Conservation (phyloP, 768 basidiomycete genomes). For the Sistotremastrum suecicum region DNA sequence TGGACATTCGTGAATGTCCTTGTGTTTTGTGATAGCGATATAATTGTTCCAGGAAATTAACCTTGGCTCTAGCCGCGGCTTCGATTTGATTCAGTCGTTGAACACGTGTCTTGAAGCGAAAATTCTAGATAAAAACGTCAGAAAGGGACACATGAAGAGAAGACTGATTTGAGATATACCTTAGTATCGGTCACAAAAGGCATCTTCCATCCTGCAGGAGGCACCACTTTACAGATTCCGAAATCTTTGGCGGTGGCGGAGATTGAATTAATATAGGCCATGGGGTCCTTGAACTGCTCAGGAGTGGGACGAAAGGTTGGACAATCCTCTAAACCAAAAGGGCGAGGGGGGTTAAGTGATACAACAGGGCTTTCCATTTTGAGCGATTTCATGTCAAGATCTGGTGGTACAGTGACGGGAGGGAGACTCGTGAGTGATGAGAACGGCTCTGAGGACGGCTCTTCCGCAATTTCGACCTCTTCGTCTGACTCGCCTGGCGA, state of each 20-base stretch:
- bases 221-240: conserved; percentile 94
- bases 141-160: conserved; percentile 6
- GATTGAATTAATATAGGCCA: conserved; percentile 82
- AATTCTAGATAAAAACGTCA: conserved; percentile 35
- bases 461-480: conserved; percentile 26
- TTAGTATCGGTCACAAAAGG: conserved; percentile 91
- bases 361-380: conserved; percentile 47
- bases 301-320: conserved; percentile 76
- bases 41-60: conserved; percentile 95
- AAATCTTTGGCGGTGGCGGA: conserved; percentile 53
- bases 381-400: conserved; percentile 55
- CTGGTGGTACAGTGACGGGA: conserved; percentile 32
- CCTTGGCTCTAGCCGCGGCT: conserved; percentile 88
- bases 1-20: conserved; percentile 78
- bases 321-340: conserved; percentile 81
- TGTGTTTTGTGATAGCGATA: conserved; percentile 96
- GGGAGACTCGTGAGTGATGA: not conserved
- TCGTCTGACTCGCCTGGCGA: conserved; percentile 39
- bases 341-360: conserved; percentile 33
- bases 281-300: conserved; percentile 92
- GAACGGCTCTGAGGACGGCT: not conserved
- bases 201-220: conserved; percentile 89
- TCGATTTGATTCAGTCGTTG: conserved; percentile 95
- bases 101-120: conserved; percentile 91
- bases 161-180: conserved; percentile 31